A percentile compares a stretch with the other conserved stretches of the same genome.
phyloP scores from a whole-genome alignment of 1,284 basidiomycete genomes.

The Xerocomus nothofagi region DNA sequence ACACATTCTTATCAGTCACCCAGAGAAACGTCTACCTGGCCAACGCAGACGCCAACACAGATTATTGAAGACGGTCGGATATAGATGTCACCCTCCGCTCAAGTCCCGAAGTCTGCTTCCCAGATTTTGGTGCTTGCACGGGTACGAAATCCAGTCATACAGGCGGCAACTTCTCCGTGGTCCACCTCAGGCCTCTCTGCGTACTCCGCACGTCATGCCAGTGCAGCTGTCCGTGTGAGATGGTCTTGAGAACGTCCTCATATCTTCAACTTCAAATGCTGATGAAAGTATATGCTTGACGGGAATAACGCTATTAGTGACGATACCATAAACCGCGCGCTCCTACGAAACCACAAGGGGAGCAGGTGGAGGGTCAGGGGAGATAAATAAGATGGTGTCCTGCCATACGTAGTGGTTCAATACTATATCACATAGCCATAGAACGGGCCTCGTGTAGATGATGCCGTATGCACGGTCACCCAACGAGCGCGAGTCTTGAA shows the following conservation, averaged over 20 bases:
- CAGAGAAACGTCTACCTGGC: too few relatives aligned
- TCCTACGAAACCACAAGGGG: too few relatives aligned
- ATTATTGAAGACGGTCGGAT: background rate
- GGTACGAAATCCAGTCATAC: conserved; percentile 32
- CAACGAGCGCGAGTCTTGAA: too few relatives aligned
- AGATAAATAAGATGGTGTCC: too few relatives aligned
- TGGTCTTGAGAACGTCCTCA: conserved; percentile 78
- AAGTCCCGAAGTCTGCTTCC: background rate
- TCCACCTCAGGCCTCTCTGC: conserved; percentile 23
- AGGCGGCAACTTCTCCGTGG: conserved; percentile 30
- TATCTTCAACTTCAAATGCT: conserved; percentile 99
- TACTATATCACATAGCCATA: too few relatives aligned
- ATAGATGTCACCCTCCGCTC: background rate
- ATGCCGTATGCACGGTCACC: too few relatives aligned
- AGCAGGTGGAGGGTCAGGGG: too few relatives aligned
- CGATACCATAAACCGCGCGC: conserved; percentile 65
- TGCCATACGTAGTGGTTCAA: too few relatives aligned
- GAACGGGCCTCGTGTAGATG: too few relatives aligned
- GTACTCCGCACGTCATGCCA: too few relatives aligned
- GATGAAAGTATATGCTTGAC: conserved; percentile 70
- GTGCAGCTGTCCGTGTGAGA: too few relatives aligned
- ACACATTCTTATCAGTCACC: too few relatives aligned
- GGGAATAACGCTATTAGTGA: conserved; percentile 73
- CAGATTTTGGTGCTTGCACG: background rate
- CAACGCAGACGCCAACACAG: background rate